A percentile compares a stretch with the other conserved stretches of the same genome.
Evolutionary conservation across 495 filamentous ascomycete species (phyloP).

Genomic region (Thozetella sp.): DNA sequence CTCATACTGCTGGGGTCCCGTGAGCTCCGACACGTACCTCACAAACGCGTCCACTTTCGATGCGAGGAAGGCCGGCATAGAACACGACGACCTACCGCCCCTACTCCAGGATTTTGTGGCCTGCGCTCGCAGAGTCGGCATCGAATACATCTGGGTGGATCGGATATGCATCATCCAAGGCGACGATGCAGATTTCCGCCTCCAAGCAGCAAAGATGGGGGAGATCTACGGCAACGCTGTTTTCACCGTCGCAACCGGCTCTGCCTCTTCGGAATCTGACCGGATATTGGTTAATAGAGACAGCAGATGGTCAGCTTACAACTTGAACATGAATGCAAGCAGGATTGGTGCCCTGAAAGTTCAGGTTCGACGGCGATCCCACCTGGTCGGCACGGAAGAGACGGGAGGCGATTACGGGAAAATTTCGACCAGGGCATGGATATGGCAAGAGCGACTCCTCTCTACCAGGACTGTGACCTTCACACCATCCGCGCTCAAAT

Average conservation of each 20-base stretch:
- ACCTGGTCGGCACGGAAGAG: constrained; percentile 5
- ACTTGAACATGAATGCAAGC: neutral
- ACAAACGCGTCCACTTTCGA: constrained; percentile 1
- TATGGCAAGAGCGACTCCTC: constrained; percentile 13
- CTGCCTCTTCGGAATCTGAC: constrained; percentile 6
- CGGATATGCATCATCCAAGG: constrained; percentile 18
- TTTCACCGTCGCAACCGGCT: constrained; percentile 12
- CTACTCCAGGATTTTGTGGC: constrained; percentile 10
- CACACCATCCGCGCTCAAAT: constrained; percentile 11
- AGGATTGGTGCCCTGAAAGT: constrained; percentile 3
- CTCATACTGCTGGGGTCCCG: constrained; percentile 15
- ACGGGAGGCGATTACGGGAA: constrained; percentile 10
- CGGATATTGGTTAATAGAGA: constrained; percentile 4
- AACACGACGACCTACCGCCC: constrained; percentile 1
- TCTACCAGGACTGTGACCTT: constrained; percentile 11
- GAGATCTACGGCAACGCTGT: constrained; percentile 11
- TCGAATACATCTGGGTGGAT: constrained; percentile 19
- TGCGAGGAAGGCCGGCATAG: neutral
- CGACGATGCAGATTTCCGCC: neutral
- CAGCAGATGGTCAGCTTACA: neutral
- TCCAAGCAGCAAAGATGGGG: constrained; percentile 12
- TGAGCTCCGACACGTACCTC: constrained; percentile 5
- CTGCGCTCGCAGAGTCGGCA: constrained; percentile 3
- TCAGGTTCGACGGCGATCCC: constrained; percentile 4
- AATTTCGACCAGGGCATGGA: constrained; percentile 11